Percentiles rank a stretch among this genome's conserved stretches.
These are phyloP conservation scores for Puccinia horiana DNA, from an alignment of 1,284 basidiomycete genomes.

Conservation along the genomic window DNA sequence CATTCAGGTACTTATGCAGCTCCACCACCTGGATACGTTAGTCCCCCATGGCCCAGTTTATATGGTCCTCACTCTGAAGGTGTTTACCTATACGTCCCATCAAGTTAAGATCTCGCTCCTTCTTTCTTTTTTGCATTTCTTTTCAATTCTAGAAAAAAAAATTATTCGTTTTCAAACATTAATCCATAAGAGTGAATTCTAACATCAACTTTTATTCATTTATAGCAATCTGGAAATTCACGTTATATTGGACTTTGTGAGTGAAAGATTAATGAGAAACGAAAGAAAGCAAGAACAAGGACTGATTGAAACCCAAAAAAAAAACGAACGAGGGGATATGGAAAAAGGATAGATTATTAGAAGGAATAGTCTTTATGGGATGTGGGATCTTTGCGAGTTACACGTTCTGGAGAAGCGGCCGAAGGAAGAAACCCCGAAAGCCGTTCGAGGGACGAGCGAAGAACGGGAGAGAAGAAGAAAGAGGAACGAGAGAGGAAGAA, in stretches of 20 bases:
- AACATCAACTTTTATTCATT: not conserved
- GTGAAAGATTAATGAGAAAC: not conserved
- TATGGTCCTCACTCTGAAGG: not conserved
- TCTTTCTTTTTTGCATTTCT: too few relatives aligned
- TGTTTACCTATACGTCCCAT: constrained; percentile 24
- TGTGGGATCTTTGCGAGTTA: constrained; percentile 24
- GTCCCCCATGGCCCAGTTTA: constrained; percentile 9
- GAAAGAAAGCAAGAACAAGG: too few relatives aligned
- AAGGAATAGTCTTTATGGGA: constrained; percentile 30
- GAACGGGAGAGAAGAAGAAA: not conserved
- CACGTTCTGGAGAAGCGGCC: constrained; percentile 27
- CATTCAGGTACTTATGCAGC: constrained; percentile 24
- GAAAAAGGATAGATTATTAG: not conserved
- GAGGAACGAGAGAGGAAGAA: not conserved
- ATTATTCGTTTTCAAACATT: not conserved
- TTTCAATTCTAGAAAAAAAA: not conserved
- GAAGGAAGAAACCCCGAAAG: too few relatives aligned
- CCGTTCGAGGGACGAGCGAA: too few relatives aligned
- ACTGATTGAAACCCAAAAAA: not conserved
- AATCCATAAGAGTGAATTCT: too few relatives aligned
- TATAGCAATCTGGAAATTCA: constrained; percentile 34
- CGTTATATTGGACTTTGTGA: constrained; percentile 33
- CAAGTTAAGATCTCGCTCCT: not conserved
- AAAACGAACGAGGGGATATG: too few relatives aligned
- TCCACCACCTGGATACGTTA: constrained; percentile 16